Evolutionary conservation across 2,329 filamentous ascomycete genomes (phyloP).

Genomic region (Taxawa tesnikishii): DNA sequence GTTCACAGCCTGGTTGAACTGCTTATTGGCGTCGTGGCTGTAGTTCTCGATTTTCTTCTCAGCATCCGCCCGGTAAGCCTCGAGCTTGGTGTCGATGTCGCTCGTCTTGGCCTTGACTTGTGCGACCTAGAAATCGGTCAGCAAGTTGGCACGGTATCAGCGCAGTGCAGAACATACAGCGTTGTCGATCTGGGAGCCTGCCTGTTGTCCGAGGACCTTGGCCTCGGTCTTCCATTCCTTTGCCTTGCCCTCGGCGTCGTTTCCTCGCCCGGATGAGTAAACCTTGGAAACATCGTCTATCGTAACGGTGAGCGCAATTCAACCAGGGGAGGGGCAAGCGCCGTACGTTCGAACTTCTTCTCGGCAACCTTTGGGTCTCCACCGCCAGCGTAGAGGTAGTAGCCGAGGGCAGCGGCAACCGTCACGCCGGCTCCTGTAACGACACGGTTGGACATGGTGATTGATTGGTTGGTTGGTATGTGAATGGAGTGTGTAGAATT

Average conservation of each 20-base stretch:
- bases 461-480: neutral
- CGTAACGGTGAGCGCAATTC: too few species aligned
- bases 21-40: constrained; percentile 48
- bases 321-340: too few species aligned
- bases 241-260: constrained; percentile 49
- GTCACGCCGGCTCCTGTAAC: constrained; percentile 7
- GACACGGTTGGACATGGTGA: constrained; percentile 8
- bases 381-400: constrained; percentile 85
- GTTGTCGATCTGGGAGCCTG: constrained; percentile 55
- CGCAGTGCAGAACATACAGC: constrained; percentile 38
- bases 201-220: constrained; percentile 15
- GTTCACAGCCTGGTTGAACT: constrained; percentile 48
- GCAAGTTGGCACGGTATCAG: neutral
- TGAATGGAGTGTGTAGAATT: too few species aligned
- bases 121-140: constrained; percentile 7
- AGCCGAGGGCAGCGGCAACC: constrained; percentile 37
- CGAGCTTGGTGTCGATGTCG: constrained; percentile 51
- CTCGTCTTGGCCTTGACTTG: constrained; percentile 37
- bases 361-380: constrained; percentile 72
- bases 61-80: constrained; percentile 39
- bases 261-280: constrained; percentile 54
- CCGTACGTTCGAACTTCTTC: constrained; percentile 73
- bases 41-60: constrained; percentile 50
- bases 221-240: constrained; percentile 51
- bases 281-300: too few species aligned